A percentile compares a stretch with the other conserved stretches of the same genome.
These are phyloP conservation scores for Leishmania lainsoni DNA, from an alignment of 208 protist genomes.

Conservation along the genomic window DNA sequence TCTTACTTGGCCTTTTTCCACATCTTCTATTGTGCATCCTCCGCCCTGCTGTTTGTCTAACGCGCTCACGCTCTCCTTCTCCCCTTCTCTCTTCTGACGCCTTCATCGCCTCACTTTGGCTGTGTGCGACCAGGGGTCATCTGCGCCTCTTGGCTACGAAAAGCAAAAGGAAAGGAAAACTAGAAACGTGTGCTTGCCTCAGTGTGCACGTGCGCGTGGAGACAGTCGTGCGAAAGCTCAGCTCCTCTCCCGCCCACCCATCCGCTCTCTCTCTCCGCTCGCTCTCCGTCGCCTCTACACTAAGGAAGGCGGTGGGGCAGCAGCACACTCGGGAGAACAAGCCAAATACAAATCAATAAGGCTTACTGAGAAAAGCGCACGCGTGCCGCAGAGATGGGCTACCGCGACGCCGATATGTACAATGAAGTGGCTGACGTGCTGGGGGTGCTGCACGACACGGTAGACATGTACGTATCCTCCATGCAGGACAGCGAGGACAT, in stretches of 20 bases:
- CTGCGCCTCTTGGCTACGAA: too few relatives aligned
- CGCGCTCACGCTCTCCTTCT: too few relatives aligned
- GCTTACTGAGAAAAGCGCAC: constrained; percentile 1
- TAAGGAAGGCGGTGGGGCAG: not conserved
- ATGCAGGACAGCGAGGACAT: constrained; percentile 6
- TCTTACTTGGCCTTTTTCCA: too few relatives aligned
- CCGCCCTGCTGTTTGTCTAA: too few relatives aligned
- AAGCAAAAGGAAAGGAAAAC: too few relatives aligned
- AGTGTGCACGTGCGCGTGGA: not conserved
- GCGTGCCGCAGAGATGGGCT: not conserved
- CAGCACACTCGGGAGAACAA: not conserved
- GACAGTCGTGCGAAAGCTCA: not conserved
- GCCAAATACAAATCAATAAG: not conserved
- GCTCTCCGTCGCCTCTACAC: constrained; percentile 6
- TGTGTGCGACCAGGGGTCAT: too few relatives aligned
- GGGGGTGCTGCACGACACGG: constrained; percentile 28
- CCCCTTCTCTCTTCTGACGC: too few relatives aligned
- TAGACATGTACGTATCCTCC: constrained; percentile 13
- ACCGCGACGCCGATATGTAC: constrained; percentile 18
- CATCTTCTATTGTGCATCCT: too few relatives aligned
- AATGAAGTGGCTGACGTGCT: constrained; percentile 29
- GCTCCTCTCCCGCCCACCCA: not conserved
- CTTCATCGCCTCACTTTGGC: too few relatives aligned
- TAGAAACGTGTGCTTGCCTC: not conserved
- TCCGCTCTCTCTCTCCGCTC: not conserved